Conservation (phyloP, 352 stramenopile species). For the Pythium phragmiticola region DNA sequence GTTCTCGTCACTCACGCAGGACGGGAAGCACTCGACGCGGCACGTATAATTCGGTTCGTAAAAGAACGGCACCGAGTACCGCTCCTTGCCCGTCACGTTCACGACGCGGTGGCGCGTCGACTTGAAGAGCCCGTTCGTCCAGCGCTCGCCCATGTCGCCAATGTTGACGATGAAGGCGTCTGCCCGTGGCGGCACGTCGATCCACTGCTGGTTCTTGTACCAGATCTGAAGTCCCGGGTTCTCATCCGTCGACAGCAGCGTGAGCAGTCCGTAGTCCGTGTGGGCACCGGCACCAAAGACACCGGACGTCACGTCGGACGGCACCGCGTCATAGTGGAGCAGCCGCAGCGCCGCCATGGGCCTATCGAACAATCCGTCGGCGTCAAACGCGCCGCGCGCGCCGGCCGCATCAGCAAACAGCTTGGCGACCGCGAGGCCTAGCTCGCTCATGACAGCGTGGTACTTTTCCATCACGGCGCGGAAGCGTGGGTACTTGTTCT, state of each 20-base stretch:
- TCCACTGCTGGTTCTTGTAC: constrained; percentile 43
- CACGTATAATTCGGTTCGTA: constrained; percentile 77
- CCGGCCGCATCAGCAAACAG: constrained; percentile 61
- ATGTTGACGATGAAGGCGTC: constrained; percentile 75
- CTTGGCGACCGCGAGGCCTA: constrained; percentile 51
- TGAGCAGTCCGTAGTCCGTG: constrained; percentile 72
- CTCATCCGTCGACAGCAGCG: constrained; percentile 60
- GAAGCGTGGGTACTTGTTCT: constrained; percentile 42
- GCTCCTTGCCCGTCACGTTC: constrained; percentile 53
- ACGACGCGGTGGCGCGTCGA: constrained; percentile 70
- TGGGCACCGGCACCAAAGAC: constrained; percentile 80
- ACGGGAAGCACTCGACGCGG: constrained; percentile 57
- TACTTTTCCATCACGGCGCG: constrained; percentile 51
- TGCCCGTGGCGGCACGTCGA: constrained; percentile 52
- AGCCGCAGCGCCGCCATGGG: constrained; percentile 81
- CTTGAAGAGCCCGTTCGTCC: constrained; percentile 67
- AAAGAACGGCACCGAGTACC: constrained; percentile 81
- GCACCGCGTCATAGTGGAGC: constrained; percentile 68
- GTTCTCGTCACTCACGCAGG: constrained; percentile 45
- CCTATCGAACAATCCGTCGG: constrained; percentile 60
- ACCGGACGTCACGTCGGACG: constrained; percentile 54
- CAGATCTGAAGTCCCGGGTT: constrained; percentile 62
- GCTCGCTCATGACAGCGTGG: constrained; percentile 43
- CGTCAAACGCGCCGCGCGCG: constrained; percentile 46
- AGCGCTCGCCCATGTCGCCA: constrained; percentile 72